Conservation (phyloP, 1,139 yeast genomes). For the Pichia sp. region DNA sequence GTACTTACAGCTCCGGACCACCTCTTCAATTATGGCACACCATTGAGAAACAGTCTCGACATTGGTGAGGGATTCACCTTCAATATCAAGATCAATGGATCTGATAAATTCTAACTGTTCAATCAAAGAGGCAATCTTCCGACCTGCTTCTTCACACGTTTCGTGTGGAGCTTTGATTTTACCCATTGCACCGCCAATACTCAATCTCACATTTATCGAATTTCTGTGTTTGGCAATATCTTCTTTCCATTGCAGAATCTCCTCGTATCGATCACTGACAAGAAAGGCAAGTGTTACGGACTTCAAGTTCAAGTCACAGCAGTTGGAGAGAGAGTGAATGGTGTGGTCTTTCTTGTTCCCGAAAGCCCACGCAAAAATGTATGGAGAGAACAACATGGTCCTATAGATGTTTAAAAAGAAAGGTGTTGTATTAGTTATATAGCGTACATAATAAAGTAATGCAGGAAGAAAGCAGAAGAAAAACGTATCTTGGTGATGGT, state of each 20-base stretch:
- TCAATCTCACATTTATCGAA: conserved; percentile 12
- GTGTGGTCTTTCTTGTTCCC: conserved; percentile 1
- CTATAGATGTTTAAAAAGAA: neutral
- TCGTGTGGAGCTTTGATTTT: conserved; percentile 15
- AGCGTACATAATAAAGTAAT: too few relatives aligned
- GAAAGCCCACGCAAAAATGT: conserved; percentile 12
- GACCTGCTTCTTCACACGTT: conserved; percentile 13
- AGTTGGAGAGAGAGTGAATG: conserved; percentile 11
- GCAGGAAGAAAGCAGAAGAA: too few relatives aligned
- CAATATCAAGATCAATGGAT: conserved; percentile 25
- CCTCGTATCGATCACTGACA: conserved; percentile 19
- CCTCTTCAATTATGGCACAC: conserved; percentile 2
- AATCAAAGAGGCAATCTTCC: conserved; percentile 11
- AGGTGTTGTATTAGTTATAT: neutral
- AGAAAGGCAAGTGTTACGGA: conserved; percentile 22
- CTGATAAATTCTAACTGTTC: conserved; percentile 13
- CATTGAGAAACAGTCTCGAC: conserved; percentile 8
- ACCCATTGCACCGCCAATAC: conserved; percentile 26
- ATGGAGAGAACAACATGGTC: conserved; percentile 6
- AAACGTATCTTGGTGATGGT: too few relatives aligned
- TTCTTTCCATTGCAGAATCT: conserved; percentile 17
- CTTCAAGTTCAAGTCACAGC: conserved; percentile 9
- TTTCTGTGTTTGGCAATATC: conserved; percentile 10
- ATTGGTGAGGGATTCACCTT: conserved; percentile 17
- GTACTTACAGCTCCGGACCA: conserved; percentile 1